Evolutionary conservation across 805 yeast genomes (phyloP).

Genomic region (Sugiyamaella americana): DNA sequence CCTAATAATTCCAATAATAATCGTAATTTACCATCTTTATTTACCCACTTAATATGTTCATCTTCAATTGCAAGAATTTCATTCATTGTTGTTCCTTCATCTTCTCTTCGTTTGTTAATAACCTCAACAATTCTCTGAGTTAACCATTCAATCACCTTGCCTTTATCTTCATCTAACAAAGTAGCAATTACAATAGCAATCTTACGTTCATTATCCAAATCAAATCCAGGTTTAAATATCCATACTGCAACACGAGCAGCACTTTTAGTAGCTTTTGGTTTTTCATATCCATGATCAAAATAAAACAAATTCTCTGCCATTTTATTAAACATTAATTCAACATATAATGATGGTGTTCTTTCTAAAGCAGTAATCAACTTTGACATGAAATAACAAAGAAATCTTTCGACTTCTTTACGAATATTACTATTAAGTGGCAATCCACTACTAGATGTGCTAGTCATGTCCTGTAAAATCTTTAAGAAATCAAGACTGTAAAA

Average conservation of each 20-base stretch:
- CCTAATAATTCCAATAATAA: slow-evolving; percentile 44
- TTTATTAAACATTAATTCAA: slow-evolving; percentile 56
- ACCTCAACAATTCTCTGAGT: slow-evolving; percentile 24
- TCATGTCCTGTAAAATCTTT: slow-evolving; percentile 46
- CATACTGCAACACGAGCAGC: slow-evolving; percentile 19
- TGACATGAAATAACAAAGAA: slow-evolving; percentile 60
- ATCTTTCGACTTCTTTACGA: slow-evolving; percentile 56
- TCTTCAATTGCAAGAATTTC: slow-evolving; percentile 20
- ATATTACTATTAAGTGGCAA: slow-evolving; percentile 35
- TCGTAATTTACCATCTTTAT: slow-evolving; percentile 45
- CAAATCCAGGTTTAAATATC: slow-evolving; percentile 27
- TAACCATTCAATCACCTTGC: slow-evolving; percentile 41
- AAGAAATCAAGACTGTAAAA: slow-evolving; percentile 72
- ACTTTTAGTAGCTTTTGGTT: slow-evolving; percentile 16
- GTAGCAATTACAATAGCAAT: slow-evolving; percentile 47
- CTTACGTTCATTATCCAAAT: slow-evolving; percentile 40
- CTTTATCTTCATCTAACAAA: slow-evolving; percentile 41
- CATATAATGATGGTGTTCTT: slow-evolving; percentile 47
- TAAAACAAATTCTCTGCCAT: slow-evolving; percentile 43
- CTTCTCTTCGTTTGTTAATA: slow-evolving; percentile 2
- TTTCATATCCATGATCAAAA: slow-evolving; percentile 55
- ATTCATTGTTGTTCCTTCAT: slow-evolving; percentile 3
- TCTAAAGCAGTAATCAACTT: slow-evolving; percentile 44
- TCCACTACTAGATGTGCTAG: slow-evolving; percentile 44
- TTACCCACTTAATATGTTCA: slow-evolving; percentile 27